These are phyloP conservation scores for Metahyphopichia silvanorum DNA, from an alignment of 805 yeast genomes.

Conservation along the genomic window DNA sequence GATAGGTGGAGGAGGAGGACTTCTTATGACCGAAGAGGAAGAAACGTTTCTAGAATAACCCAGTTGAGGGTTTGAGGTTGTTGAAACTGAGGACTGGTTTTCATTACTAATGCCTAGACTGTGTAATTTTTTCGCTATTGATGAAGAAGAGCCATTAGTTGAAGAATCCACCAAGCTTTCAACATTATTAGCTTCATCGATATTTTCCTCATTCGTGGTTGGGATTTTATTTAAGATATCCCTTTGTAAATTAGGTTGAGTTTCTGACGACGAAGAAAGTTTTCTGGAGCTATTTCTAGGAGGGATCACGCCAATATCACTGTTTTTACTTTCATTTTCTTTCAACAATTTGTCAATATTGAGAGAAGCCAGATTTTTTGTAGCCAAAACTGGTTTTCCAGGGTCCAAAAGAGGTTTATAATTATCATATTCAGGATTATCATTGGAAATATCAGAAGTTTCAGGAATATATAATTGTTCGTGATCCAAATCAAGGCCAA, in stretches of 20 bases:
- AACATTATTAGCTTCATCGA: conserved; percentile 17
- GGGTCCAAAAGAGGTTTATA: conserved; percentile 45
- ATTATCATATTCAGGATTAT: conserved; percentile 5
- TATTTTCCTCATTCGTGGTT: conserved; percentile 32
- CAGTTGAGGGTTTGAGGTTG: conserved; percentile 2
- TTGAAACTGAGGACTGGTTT: not conserved
- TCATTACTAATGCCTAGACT: not conserved
- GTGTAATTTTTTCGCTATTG: not conserved
- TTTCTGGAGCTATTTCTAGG: no score
- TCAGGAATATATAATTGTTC: conserved; percentile 1
- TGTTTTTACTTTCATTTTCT: conserved; percentile 6
- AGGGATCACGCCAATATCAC: conserved; percentile 8
- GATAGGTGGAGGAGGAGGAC: conserved; percentile 18
- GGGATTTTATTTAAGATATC: conserved; percentile 26
- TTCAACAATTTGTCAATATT: conserved; percentile 18
- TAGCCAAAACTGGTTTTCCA: conserved; percentile 26
- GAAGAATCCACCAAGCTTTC: not conserved
- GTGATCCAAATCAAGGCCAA: not conserved
- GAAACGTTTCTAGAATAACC: conserved; percentile 11
- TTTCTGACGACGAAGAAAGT: conserved; percentile 3
- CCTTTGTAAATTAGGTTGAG: conserved; percentile 13
- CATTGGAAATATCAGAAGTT: not conserved
- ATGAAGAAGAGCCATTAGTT: not conserved
- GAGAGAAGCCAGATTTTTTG: conserved; percentile 16
- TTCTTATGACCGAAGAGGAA: conserved; percentile 19